Percentiles rank a stretch among this genome's conserved stretches.
phyloP scores from a whole-genome alignment of 106 monocot species.

The Phalaenopsis equestris region DNA sequence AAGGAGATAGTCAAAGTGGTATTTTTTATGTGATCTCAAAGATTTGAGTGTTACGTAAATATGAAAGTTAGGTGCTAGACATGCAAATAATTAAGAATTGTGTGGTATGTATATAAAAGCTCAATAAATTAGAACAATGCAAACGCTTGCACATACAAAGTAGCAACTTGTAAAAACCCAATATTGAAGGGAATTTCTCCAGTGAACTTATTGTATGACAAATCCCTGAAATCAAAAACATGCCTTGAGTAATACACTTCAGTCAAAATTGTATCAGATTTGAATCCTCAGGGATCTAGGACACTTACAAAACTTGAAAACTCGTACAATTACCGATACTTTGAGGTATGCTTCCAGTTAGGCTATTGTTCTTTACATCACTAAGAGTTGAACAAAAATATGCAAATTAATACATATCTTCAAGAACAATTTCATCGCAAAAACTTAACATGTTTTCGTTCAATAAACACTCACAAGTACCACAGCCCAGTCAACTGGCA shows the following conservation, averaged over 20 bases:
- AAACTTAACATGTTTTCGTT: not conserved
- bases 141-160: conserved; percentile 47
- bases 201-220: conserved; percentile 76
- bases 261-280: not conserved
- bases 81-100: too few relatives aligned
- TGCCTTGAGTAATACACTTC: not conserved
- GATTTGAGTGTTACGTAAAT: too few relatives aligned
- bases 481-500: conserved; percentile 93
- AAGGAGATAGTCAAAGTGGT: too few relatives aligned
- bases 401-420: not conserved
- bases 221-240: conserved; percentile 43
- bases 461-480: conserved; percentile 68
- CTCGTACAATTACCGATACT: conserved; percentile 95
- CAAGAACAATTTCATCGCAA: not conserved
- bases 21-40: too few relatives aligned
- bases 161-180: conserved; percentile 96
- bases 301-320: conserved; percentile 93
- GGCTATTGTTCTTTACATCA: conserved; percentile 94
- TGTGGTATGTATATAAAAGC: too few relatives aligned
- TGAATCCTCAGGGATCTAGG: not conserved
- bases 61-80: too few relatives aligned
- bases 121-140: not conserved
- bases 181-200: conserved; percentile 97
- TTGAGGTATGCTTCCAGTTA: conserved; percentile 74
- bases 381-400: conserved; percentile 19